Percentiles rank a stretch among this genome's conserved stretches.
Evolutionary conservation across 768 basidiomycete genomes (phyloP).

Genomic region (Lactarius sanguifluus): DNA sequence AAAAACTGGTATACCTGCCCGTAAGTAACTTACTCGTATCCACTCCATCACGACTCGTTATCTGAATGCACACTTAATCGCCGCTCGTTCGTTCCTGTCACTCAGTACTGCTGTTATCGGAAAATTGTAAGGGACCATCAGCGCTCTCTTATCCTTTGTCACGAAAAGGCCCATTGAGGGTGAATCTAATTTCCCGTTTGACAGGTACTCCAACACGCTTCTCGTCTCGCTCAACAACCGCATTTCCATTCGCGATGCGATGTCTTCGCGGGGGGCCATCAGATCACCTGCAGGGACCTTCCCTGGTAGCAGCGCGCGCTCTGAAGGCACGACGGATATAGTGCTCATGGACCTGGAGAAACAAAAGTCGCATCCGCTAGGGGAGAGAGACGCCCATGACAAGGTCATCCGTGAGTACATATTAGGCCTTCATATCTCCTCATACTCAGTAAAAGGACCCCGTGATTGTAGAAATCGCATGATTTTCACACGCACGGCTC

Average conservation of each 20-base stretch:
- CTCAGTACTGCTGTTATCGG: conserved; percentile 19
- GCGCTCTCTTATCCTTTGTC: not conserved
- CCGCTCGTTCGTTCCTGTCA: not conserved
- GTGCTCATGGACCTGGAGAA: conserved; percentile 1
- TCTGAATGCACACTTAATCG: not conserved
- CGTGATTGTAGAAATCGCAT: not conserved
- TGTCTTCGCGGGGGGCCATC: not conserved
- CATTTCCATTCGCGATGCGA: conserved; percentile 13
- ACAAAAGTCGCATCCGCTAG: not conserved
- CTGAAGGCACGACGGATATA: not conserved
- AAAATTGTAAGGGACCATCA: conserved; percentile 20
- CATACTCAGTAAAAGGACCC: not conserved
- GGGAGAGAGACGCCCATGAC: not conserved
- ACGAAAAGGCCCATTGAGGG: not conserved
- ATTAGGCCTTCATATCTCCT: too few species aligned
- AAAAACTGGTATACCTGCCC: conserved; percentile 20
- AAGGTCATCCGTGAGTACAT: conserved; percentile 2
- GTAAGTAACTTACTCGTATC: conserved; percentile 1
- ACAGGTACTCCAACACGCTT: conserved; percentile 33
- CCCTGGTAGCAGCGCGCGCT: not conserved
- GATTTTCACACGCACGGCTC: not conserved
- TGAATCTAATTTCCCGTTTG: not conserved
- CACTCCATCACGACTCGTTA: too few species aligned
- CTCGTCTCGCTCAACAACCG: conserved; percentile 33
- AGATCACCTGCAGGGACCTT: not conserved